Percentiles rank a stretch among this genome's conserved stretches.
phyloP scores from a whole-genome alignment of 306 rosid species.

The Vicia faba region DNA sequence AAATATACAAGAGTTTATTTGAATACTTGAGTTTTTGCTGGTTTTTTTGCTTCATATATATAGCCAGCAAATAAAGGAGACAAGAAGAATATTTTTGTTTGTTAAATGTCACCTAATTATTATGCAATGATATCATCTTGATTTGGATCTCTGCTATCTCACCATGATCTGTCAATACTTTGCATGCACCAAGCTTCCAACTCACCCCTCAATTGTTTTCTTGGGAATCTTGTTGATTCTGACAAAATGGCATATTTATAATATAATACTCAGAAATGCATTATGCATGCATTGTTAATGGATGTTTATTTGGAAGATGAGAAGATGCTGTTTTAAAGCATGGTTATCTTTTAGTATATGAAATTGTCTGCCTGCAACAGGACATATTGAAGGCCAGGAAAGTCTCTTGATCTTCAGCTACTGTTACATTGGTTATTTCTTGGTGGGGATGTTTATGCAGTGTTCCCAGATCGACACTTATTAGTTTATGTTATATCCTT shows the following conservation, averaged over 20 bases:
- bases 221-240: slow-evolving; percentile 17
- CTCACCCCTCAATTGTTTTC: slow-evolving; percentile 24
- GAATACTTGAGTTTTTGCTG: slow-evolving; percentile 24
- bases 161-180: background rate
- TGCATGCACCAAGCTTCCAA: slow-evolving; percentile 15
- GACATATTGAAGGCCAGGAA: slow-evolving; percentile 21
- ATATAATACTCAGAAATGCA: slow-evolving; percentile 15
- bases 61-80: slow-evolving; percentile 18
- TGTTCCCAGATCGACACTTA: slow-evolving; percentile 36
- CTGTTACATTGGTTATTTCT: background rate
- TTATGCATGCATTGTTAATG: background rate
- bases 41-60: slow-evolving; percentile 33
- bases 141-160: slow-evolving; percentile 19
- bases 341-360: slow-evolving; percentile 3
- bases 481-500: slow-evolving; percentile 26
- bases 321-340: background rate
- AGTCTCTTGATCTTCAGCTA: slow-evolving; percentile 8
- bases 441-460: slow-evolving; percentile 33
- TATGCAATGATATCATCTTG: background rate
- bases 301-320: background rate
- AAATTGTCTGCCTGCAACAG: slow-evolving; percentile 30
- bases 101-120: slow-evolving; percentile 35
- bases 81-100: slow-evolving; percentile 25
- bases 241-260: slow-evolving; percentile 21
- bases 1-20: slow-evolving; percentile 24